phyloP scores from a whole-genome alignment of 169 alveolate genomes.

The Cryptosporidium felis region DNA sequence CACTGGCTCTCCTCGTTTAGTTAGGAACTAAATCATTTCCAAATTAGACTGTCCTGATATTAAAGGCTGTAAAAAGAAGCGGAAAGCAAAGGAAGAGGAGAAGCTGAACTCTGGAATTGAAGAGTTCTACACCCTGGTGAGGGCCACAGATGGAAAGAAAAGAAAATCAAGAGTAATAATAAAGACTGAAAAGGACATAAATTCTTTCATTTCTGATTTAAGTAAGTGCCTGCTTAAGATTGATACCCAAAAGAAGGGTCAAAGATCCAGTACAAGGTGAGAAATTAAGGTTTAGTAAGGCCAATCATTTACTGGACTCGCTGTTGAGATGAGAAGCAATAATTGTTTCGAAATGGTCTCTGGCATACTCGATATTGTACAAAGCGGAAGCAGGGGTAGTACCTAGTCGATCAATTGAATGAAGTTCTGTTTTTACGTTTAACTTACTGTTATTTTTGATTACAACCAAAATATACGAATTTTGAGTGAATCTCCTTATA shows the following conservation, averaged over 20 bases:
- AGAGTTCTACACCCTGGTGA: not conserved
- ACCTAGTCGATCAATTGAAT: not conserved
- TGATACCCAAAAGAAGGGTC: not conserved
- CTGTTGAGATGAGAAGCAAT: conserved; percentile 47
- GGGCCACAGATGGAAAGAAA: conserved; percentile 36
- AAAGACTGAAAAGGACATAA: conserved; percentile 17
- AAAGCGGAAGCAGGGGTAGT: conserved; percentile 60
- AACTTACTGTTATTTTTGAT: conserved; percentile 79
- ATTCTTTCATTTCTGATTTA: not conserved
- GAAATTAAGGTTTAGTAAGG: not conserved
- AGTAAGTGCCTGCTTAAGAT: conserved; percentile 9
- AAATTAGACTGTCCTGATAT: conserved; percentile 45
- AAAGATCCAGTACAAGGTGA: not conserved
- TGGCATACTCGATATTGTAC: conserved; percentile 74
- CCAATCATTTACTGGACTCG: not conserved
- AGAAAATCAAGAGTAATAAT: conserved; percentile 31
- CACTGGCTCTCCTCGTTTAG: too few relatives aligned
- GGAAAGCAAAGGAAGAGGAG: not conserved
- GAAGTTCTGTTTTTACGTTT: conserved; percentile 17
- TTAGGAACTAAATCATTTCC: too few relatives aligned
- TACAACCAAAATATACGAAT: conserved; percentile 90
- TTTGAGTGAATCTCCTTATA: conserved; percentile 88
- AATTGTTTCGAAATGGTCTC: conserved; percentile 72
- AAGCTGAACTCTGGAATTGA: not conserved
- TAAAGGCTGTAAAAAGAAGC: conserved; percentile 35